Percentiles rank a stretch among this genome's conserved stretches.
These are phyloP conservation scores for Ballota nigra DNA, from an alignment of 257 asterid genomes.

Conservation along the genomic window DNA sequence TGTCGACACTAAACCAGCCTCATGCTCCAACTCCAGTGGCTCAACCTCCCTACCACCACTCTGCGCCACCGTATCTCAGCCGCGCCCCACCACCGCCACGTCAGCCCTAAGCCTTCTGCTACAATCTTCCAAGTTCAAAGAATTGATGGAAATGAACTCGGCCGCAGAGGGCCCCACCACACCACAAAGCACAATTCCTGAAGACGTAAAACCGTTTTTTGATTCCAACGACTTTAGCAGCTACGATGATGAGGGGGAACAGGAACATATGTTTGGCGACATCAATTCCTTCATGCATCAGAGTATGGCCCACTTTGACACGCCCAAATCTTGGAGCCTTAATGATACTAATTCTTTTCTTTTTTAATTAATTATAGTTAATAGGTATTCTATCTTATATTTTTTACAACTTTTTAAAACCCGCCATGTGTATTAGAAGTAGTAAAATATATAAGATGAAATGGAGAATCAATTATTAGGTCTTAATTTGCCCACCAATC, in stretches of 20 bases:
- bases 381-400: background rate
- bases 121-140: constrained; percentile 78
- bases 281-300: constrained; percentile 59
- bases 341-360: background rate
- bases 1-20: constrained; percentile 17
- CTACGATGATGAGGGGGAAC: constrained; percentile 47
- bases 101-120: constrained; percentile 75
- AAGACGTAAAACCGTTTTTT: constrained; percentile 44
- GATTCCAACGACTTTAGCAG: constrained; percentile 34
- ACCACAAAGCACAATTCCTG: constrained; percentile 30
- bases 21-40: constrained; percentile 23
- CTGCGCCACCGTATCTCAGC: constrained; percentile 28
- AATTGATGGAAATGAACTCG: constrained; percentile 75
- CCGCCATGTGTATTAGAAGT: no score
- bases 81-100: constrained; percentile 48
- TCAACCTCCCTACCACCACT: constrained; percentile 28
- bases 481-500: background rate
- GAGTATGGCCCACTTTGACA: constrained; percentile 44
- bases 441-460: no score
- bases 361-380: background rate
- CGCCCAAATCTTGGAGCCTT: constrained; percentile 20
- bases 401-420: no score
- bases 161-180: constrained; percentile 41
- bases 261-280: constrained; percentile 56
- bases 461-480: background rate